Percentiles rank a stretch among this genome's conserved stretches.
Evolutionary conservation across 345 rosid genomes (phyloP).

Genomic region (Adansonia digitata): DNA sequence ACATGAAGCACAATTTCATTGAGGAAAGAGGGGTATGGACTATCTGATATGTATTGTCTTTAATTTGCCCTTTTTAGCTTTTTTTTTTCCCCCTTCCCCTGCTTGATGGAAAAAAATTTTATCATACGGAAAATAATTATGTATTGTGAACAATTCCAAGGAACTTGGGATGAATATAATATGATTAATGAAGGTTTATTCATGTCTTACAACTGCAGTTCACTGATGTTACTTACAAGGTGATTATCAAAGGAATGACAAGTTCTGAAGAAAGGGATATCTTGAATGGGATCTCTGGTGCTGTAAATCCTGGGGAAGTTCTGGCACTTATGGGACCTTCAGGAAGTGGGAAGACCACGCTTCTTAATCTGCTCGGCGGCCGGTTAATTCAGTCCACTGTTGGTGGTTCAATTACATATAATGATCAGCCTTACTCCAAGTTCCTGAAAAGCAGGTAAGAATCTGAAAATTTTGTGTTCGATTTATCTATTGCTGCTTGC

Average conservation of each 20-base stretch:
- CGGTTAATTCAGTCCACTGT: slow-evolving; percentile 44
- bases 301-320: slow-evolving; percentile 84
- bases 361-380: slow-evolving; percentile 78
- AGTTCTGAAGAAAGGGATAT: slow-evolving; percentile 58
- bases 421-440: slow-evolving; percentile 77
- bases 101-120: not conserved
- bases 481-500: too few species aligned
- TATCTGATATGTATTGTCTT: not conserved
- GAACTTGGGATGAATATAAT: not conserved
- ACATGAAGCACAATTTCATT: slow-evolving; percentile 27
- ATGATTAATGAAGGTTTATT: not conserved
- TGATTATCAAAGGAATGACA: slow-evolving; percentile 56
- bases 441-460: slow-evolving; percentile 76
- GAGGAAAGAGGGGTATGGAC: slow-evolving; percentile 58
- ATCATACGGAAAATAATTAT: not conserved
- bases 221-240: slow-evolving; percentile 71
- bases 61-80: not conserved
- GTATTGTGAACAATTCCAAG: not conserved
- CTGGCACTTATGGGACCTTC: slow-evolving; percentile 99
- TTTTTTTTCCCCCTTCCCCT: not conserved
- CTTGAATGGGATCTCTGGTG: slow-evolving; percentile 71
- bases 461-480: not conserved
- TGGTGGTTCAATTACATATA: slow-evolving; percentile 70
- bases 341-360: slow-evolving; percentile 94
- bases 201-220: slow-evolving; percentile 50